Evolutionary conservation across 2,329 filamentous ascomycete genomes (phyloP).

Genomic region (Fusarium phyllophilum): DNA sequence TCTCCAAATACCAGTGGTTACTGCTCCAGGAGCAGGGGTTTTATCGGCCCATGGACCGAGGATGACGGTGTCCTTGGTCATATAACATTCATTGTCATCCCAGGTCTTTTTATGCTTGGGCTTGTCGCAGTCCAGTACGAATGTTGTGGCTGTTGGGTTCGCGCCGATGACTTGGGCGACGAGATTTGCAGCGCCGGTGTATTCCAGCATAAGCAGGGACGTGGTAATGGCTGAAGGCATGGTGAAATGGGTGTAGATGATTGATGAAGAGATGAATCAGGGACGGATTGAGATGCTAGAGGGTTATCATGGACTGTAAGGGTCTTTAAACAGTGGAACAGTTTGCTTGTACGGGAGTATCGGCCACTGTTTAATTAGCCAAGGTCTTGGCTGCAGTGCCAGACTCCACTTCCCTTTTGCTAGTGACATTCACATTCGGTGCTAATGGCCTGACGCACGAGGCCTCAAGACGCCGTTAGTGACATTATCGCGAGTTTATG

Average conservation of each 20-base stretch:
- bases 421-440: background rate
- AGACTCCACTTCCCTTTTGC: background rate
- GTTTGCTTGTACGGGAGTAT: background rate
- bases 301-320: background rate
- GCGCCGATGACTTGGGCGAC: background rate
- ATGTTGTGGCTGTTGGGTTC: background rate
- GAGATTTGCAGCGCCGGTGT: background rate
- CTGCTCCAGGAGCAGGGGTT: background rate
- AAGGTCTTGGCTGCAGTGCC: background rate
- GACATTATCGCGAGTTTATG: rapidly evolving
- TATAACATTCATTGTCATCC: background rate
- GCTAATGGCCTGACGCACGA: background rate
- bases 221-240: background rate
- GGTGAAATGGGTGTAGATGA: background rate
- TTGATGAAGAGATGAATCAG: rapidly evolving
- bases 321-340: background rate
- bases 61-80: background rate
- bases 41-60: conserved; percentile 2
- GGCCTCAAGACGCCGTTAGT: too few relatives aligned
- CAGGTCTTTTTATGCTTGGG: background rate
- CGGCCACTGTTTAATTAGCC: background rate
- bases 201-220: background rate
- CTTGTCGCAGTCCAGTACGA: background rate
- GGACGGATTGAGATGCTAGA: background rate
- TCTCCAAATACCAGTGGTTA: background rate